phyloP scores from a whole-genome alignment of 495 filamentous ascomycete genomes.

The Aspergillus indologenus region DNA sequence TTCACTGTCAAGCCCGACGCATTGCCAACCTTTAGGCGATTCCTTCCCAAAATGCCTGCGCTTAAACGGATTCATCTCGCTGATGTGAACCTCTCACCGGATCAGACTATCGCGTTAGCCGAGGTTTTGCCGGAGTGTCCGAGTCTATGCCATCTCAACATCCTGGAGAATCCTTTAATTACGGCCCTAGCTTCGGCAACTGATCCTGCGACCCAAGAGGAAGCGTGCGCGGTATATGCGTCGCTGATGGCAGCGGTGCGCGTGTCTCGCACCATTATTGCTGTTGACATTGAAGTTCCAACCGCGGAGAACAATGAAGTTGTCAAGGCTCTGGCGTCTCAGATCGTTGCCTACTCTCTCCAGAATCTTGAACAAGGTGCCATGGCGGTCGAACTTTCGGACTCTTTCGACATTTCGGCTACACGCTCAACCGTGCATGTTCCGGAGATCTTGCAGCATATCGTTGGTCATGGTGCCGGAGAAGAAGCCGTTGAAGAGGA shows the following conservation, averaged over 20 bases:
- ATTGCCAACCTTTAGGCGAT: slow-evolving; percentile 71
- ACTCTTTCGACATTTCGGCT: slow-evolving; percentile 30
- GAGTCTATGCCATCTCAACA: slow-evolving; percentile 80
- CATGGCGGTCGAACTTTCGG: slow-evolving; percentile 45
- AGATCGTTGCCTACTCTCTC: slow-evolving; percentile 90
- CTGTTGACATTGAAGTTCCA: slow-evolving; percentile 89
- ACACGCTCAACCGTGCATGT: slow-evolving; percentile 43
- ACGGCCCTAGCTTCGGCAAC: slow-evolving; percentile 63
- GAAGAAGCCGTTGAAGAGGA: slow-evolving; percentile 56
- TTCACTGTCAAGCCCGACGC: slow-evolving; percentile 75
- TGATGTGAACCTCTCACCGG: slow-evolving; percentile 80
- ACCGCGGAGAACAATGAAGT: slow-evolving; percentile 74
- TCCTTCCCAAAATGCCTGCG: slow-evolving; percentile 74
- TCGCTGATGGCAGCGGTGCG: slow-evolving; percentile 86
- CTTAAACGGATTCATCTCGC: slow-evolving; percentile 84
- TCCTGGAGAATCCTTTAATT: slow-evolving; percentile 78
- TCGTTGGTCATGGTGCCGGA: slow-evolving; percentile 56
- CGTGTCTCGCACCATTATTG: slow-evolving; percentile 78
- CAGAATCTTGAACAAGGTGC: slow-evolving; percentile 75
- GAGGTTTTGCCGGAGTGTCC: slow-evolving; percentile 85
- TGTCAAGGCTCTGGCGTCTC: slow-evolving; percentile 87
- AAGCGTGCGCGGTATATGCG: slow-evolving; percentile 90
- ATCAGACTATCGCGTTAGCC: slow-evolving; percentile 83
- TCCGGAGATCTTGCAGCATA: slow-evolving; percentile 65
- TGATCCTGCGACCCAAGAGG: slow-evolving; percentile 73